Evolutionary conservation across 768 basidiomycete genomes (phyloP).

Genomic region (Hortiboletus campestris): DNA sequence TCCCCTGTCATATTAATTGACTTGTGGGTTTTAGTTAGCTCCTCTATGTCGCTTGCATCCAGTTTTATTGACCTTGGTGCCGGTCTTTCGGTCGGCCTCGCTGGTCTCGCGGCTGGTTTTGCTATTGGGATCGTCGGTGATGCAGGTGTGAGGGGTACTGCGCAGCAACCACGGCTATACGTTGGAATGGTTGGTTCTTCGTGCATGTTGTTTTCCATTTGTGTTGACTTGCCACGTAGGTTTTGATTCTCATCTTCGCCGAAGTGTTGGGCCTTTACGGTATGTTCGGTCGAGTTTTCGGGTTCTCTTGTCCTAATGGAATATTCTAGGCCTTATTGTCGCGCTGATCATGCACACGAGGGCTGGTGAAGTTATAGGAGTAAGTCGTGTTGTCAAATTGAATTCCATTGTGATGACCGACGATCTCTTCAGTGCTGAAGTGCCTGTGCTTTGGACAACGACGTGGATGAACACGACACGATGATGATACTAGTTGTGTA

Average conservation of each 20-base stretch:
- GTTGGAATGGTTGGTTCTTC: slow-evolving; percentile 78
- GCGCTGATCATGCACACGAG: slow-evolving; percentile 94
- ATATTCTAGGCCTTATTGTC: slow-evolving; percentile 70
- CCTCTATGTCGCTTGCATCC: slow-evolving; percentile 85
- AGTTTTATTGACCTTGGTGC: slow-evolving; percentile 95
- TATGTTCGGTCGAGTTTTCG: slow-evolving; percentile 17
- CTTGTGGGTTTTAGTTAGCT: slow-evolving; percentile 46
- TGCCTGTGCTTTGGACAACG: not conserved
- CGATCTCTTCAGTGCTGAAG: slow-evolving; percentile 25
- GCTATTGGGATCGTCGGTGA: slow-evolving; percentile 99
- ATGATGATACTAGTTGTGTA: slow-evolving; percentile 9
- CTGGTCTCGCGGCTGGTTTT: slow-evolving; percentile 95
- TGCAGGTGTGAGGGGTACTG: slow-evolving; percentile 96
- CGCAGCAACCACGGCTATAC: slow-evolving; percentile 91
- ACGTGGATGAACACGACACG: slow-evolving; percentile 9
- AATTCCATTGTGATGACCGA: not conserved
- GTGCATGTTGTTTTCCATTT: not conserved
- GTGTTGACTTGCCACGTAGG: slow-evolving; percentile 42
- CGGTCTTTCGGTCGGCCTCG: slow-evolving; percentile 87
- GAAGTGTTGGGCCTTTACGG: slow-evolving; percentile 94
- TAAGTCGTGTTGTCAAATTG: not conserved
- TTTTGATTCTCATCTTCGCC: slow-evolving; percentile 97
- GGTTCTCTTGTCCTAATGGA: not conserved
- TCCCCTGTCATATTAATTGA: not conserved
- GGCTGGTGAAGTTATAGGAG: slow-evolving; percentile 33